These are phyloP conservation scores for Aspergillus floridensis DNA, from an alignment of 2,329 filamentous ascomycete species.

Conservation along the genomic window DNA sequence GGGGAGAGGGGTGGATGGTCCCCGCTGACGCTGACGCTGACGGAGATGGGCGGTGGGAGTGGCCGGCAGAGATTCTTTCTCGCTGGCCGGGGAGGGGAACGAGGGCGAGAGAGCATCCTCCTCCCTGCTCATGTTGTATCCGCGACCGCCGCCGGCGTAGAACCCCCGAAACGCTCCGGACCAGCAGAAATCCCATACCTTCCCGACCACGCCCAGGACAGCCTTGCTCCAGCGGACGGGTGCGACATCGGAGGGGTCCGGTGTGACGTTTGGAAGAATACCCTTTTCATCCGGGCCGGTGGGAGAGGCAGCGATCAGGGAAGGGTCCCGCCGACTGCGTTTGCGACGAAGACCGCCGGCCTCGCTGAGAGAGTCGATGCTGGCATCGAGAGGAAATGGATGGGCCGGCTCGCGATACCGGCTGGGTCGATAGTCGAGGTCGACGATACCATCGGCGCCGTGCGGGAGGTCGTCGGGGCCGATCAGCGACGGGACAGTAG, in stretches of 20 bases:
- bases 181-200: conserved; percentile 82
- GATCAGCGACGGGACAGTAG: conserved; percentile 27
- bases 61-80: conserved; percentile 22
- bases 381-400: conserved; percentile 27
- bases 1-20: conserved; percentile 49
- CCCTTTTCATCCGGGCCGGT: conserved; percentile 19
- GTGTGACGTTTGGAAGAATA: conserved; percentile 7
- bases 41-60: background rate
- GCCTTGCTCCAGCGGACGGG: conserved; percentile 40
- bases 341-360: conserved; percentile 28
- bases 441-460: conserved; percentile 25
- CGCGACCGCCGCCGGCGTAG: conserved; percentile 75
- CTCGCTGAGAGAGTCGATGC: conserved; percentile 24
- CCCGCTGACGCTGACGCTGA: background rate
- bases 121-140: conserved; percentile 58
- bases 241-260: conserved; percentile 11
- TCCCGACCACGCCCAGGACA: conserved; percentile 53
- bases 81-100: conserved; percentile 18
- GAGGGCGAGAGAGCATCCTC: conserved; percentile 2
- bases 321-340: conserved; percentile 33
- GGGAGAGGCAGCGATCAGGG: conserved; percentile 23
- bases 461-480: conserved; percentile 26
- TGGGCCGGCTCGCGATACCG: conserved; percentile 37
- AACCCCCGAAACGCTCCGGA: conserved; percentile 73
- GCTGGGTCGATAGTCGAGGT: conserved; percentile 38